Evolutionary conservation across 2,329 filamentous ascomycete genomes (phyloP).

Genomic region (Cytospora leucostoma): DNA sequence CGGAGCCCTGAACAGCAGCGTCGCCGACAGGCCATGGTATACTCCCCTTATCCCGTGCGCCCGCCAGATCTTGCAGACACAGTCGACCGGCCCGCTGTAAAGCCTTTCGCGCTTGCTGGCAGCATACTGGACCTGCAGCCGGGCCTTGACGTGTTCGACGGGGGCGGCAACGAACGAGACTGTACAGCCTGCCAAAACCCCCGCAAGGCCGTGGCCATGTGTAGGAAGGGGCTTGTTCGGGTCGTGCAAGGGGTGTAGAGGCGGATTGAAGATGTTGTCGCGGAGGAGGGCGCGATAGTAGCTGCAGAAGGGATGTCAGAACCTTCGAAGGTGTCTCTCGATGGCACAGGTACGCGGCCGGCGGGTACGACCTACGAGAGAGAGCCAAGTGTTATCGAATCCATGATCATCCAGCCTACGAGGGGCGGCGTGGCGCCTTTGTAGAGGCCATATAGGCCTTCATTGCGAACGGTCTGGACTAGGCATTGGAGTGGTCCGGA

Average conservation of each 20-base stretch:
- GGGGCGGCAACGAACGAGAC: constrained; percentile 92
- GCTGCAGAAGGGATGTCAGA: constrained; percentile 44
- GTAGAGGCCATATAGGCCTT: constrained; percentile 84
- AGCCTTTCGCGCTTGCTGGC: constrained; percentile 73
- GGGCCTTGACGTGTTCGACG: constrained; percentile 87
- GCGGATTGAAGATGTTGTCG: constrained; percentile 72
- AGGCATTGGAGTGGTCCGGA: constrained; percentile 84
- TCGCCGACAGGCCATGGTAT: constrained; percentile 83
- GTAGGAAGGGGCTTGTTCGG: constrained; percentile 60
- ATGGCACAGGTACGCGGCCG: no score
- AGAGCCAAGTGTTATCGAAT: constrained; percentile 85
- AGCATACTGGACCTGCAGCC: constrained; percentile 91
- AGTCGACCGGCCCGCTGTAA: constrained; percentile 88
- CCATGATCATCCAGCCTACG: constrained; percentile 97
- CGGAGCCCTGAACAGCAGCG: constrained; percentile 79
- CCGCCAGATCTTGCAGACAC: constrained; percentile 67
- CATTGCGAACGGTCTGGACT: constrained; percentile 78
- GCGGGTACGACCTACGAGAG: constrained; percentile 42
- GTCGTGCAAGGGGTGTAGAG: constrained; percentile 39
- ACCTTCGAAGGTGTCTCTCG: no score
- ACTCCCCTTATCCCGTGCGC: constrained; percentile 76
- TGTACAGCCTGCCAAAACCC: constrained; percentile 82
- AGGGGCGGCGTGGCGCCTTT: constrained; percentile 92
- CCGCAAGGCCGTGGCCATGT: constrained; percentile 83
- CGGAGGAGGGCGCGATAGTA: constrained; percentile 84